Evolutionary conservation across 2,329 filamentous ascomycete species (phyloP).

Genomic region (Cercospora berteroae): DNA sequence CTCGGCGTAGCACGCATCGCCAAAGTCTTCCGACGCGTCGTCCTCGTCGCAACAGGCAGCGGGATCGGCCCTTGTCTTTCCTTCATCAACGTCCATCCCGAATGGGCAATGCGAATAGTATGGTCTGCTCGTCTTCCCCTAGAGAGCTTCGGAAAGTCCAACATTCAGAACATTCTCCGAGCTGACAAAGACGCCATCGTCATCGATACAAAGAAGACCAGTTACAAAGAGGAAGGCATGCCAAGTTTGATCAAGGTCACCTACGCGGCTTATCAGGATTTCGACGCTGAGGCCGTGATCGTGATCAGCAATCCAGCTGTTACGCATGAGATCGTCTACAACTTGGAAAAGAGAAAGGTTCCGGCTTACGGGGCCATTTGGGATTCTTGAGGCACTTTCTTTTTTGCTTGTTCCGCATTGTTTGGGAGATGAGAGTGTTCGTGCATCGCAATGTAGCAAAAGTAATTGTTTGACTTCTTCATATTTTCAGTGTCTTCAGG

Average conservation of each 20-base stretch:
- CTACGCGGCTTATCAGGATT: slow-evolving; percentile 50
- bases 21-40: slow-evolving; percentile 62
- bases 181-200: slow-evolving; percentile 64
- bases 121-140: slow-evolving; percentile 66
- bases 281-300: slow-evolving; percentile 65
- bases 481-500: neutral
- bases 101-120: slow-evolving; percentile 58
- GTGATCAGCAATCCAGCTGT: slow-evolving; percentile 69
- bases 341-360: slow-evolving; percentile 63
- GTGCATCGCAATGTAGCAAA: neutral
- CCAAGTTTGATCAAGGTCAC: slow-evolving; percentile 60
- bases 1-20: slow-evolving; percentile 67
- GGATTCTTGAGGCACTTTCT: slow-evolving; percentile 50
- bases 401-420: neutral
- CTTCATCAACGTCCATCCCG: slow-evolving; percentile 53
- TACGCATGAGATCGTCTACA: slow-evolving; percentile 67
- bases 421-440: neutral
- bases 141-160: slow-evolving; percentile 59
- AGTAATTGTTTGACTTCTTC: neutral
- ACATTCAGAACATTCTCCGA: slow-evolving; percentile 56
- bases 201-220: slow-evolving; percentile 60
- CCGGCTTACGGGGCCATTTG: slow-evolving; percentile 72
- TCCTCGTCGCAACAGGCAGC: slow-evolving; percentile 70
- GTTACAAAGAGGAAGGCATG: slow-evolving; percentile 45
- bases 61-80: slow-evolving; percentile 70